Base-by-base conservation (phyloP, 176 grass and related monocot species). In the Eremochloa ophiuroides region DNA sequence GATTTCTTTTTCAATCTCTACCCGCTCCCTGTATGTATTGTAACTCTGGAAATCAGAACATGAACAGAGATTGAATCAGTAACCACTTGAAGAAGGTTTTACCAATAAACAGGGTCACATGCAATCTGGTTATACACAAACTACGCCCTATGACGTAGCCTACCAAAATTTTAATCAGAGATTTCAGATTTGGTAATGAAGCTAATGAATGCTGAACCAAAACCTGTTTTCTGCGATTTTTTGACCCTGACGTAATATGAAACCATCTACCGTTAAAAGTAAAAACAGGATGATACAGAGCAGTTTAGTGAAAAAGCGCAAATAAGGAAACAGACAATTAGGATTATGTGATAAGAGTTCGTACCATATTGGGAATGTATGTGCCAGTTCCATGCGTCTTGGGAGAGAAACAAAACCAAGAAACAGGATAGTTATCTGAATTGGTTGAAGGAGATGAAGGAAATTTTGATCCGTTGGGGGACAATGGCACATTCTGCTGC, bases 301-400 rank as follows among this genome's bases (percentile, higher is more conserved):
- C 18, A 7, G 22, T 48, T n/a, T n/a, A n/a, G n/a, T n/a, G n/a
- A 72, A 66, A 80, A 68, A 81, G 33, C 4, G 18, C 23, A 82
- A 72, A 3, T 60, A 37, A 16, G 27, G 25, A 38, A 20, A 53
- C 79, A 66, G 79, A 59, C 62, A 46, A 59, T 83, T 23, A 80
- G 39, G 50, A 75, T 66, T 7, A 16, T 53, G 14, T 6, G 69
- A 17, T 35, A 53, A 82, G 53, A 62, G 28, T 60, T 75, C 20
- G 78, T 86, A 97, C 94, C 78, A 43, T 62, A 79, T 77, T 44
- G 17, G 74, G 83, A 75, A 80, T 56, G 44, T 76, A 85, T 34
- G 74, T 87, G 76, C 80, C 81, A 53, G 91, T 86, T 51, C 86
- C 88, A 61, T 35, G 69, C 23, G 53, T 39, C 62, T 50, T 65